Percentiles rank a stretch among this genome's conserved stretches.
phyloP scores from a whole-genome alignment of 176 grass and related monocot species.

The Zea luxurians region DNA sequence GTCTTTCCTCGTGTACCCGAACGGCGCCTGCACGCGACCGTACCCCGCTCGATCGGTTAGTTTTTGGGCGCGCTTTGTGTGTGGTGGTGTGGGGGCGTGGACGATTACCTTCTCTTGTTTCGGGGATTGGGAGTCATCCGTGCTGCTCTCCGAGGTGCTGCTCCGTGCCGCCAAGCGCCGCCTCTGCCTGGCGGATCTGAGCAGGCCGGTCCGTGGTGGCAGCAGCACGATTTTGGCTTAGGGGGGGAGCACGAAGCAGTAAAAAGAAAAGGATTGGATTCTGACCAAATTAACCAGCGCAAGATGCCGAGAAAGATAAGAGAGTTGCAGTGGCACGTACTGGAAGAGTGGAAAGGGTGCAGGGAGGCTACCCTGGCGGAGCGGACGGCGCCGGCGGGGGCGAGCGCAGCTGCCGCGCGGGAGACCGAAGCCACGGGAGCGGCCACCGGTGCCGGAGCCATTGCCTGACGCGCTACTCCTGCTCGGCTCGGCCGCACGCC shows the following conservation, averaged over 20 bases:
- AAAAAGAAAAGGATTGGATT: background rate
- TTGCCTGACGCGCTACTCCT: constrained; percentile 22
- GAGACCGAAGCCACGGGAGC: constrained; percentile 27
- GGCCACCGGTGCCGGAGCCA: constrained; percentile 38
- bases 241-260: background rate
- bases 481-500: background rate
- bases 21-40: constrained; percentile 50
- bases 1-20: constrained; percentile 93
- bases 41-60: background rate
- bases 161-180: constrained; percentile 30
- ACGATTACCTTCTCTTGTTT: constrained; percentile 56
- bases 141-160: constrained; percentile 44
- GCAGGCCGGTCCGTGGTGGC: background rate
- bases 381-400: background rate
- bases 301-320: background rate
- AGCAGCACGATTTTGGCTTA: constrained; percentile 1
- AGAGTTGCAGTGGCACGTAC: background rate
- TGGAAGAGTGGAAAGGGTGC: background rate
- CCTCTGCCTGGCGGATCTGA: constrained; percentile 31
- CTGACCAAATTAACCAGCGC: background rate
- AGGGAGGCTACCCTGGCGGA: background rate
- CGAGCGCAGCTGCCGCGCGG: background rate
- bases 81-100: no score
- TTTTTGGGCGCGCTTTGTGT: no score
- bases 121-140: constrained; percentile 47